These are phyloP conservation scores for Colletotrichum sp. DNA, from an alignment of 2,329 filamentous ascomycete genomes.

Conservation along the genomic window DNA sequence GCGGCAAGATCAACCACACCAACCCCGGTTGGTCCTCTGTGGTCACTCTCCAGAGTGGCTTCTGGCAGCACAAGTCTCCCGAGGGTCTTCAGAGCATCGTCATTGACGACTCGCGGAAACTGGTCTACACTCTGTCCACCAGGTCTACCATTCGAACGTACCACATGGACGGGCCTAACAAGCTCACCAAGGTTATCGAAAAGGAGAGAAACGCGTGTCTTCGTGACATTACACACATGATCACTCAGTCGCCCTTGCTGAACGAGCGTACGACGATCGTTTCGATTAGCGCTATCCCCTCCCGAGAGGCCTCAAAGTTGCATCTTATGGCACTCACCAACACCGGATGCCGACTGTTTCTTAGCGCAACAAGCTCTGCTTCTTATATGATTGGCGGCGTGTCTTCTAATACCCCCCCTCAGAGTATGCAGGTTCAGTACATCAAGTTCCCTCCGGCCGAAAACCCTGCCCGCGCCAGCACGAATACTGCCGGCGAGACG, in stretches of 20 bases:
- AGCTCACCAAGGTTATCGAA: constrained; percentile 68
- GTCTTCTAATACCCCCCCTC: constrained; percentile 75
- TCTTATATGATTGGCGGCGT: constrained; percentile 67
- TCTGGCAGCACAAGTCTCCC: constrained; percentile 55
- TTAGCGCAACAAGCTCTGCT: constrained; percentile 85
- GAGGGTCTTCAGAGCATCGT: constrained; percentile 81
- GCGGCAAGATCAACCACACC: constrained; percentile 88
- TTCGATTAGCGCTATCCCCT: constrained; percentile 83
- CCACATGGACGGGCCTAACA: constrained; percentile 74
- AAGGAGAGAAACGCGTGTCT: constrained; percentile 67
- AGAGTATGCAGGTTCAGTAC: constrained; percentile 97
- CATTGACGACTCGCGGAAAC: constrained; percentile 84
- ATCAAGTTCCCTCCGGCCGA: constrained; percentile 86
- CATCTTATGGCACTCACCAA: constrained; percentile 90
- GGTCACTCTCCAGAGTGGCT: constrained; percentile 53
- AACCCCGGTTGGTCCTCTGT: constrained; percentile 73
- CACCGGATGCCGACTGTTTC: constrained; percentile 88
- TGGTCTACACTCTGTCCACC: constrained; percentile 91
- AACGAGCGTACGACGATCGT: constrained; percentile 75
- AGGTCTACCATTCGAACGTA: constrained; percentile 90
- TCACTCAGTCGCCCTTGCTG: constrained; percentile 74
- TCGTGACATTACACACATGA: constrained; percentile 85
- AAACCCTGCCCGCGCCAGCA: constrained; percentile 33
- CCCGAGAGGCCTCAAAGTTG: constrained; percentile 78
- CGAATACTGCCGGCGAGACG: constrained; percentile 34